Evolutionary conservation across 139 green algal genomes (phyloP).

Genomic region (Chlamydomonas sphaeroides): DNA sequence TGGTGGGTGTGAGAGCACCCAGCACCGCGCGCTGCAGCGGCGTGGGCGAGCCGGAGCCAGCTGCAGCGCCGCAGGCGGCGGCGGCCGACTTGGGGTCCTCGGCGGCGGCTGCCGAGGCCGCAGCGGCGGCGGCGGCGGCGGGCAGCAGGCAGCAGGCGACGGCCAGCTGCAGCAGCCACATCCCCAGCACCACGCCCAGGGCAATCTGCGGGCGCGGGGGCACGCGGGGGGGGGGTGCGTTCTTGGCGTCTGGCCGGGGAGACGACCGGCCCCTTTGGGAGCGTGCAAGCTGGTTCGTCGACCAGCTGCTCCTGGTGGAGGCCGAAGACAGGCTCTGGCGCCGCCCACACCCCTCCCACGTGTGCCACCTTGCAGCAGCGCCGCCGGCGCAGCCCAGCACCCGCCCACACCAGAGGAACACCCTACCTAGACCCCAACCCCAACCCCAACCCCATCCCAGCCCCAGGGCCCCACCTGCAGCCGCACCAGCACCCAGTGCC

Average conservation of each 20-base stretch:
- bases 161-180: constrained; percentile 18
- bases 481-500: neutral
- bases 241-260: neutral
- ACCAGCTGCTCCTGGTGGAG: no score
- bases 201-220: neutral
- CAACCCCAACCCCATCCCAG: neutral
- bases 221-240: neutral
- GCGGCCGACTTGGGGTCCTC: neutral
- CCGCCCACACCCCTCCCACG: no score
- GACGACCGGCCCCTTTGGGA: neutral
- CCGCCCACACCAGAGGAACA: neutral
- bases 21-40: neutral
- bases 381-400: neutral
- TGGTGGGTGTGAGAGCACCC: neutral
- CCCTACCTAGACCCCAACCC: no score
- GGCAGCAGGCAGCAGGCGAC: neutral
- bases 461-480: neutral
- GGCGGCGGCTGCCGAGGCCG: neutral
- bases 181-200: neutral
- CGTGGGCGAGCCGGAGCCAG: no score
- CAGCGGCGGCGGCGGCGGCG: neutral
- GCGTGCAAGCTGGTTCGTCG: neutral
- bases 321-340: no score
- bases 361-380: neutral
- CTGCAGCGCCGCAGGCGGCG: neutral